A percentile compares a stretch with the other conserved stretches of the same genome.
These are phyloP conservation scores for Orbilia blumenaviensis DNA, from an alignment of 2,329 filamentous ascomycete species.

Conservation along the genomic window DNA sequence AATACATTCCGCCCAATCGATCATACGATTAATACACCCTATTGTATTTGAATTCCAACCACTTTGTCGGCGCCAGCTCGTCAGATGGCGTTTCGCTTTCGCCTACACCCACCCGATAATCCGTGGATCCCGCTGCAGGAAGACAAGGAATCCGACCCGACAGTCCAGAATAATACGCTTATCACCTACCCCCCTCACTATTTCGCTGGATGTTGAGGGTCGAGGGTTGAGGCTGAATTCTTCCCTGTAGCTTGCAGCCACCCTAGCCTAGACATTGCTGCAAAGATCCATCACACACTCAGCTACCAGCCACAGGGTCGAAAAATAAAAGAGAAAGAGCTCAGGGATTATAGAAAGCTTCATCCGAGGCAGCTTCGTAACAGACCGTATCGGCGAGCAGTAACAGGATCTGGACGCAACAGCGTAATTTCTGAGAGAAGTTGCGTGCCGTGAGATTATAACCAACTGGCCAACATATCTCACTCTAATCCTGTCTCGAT, in stretches of 20 bases:
- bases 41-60: not conserved
- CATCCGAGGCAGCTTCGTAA: conserved; percentile 3
- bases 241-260: conserved; percentile 27
- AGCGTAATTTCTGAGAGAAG: conserved; percentile 8
- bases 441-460: conserved; percentile 15
- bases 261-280: conserved; percentile 8
- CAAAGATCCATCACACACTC: conserved; percentile 12
- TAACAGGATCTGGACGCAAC: conserved; percentile 1
- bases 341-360: not conserved
- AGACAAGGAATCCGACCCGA: conserved; percentile 8
- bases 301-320: conserved; percentile 15
- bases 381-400: not conserved
- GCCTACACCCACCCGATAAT: conserved; percentile 32
- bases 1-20: not conserved
- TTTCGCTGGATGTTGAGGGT: conserved; percentile 11
- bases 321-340: not conserved
- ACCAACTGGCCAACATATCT: conserved; percentile 17
- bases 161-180: conserved; percentile 8
- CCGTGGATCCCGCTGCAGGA: conserved; percentile 24
- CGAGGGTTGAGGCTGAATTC: conserved; percentile 31
- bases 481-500: not conserved
- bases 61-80: not conserved
- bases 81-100: conserved; percentile 22
- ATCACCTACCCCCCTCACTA: not conserved
- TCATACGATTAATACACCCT: not conserved